A percentile compares a stretch with the other conserved stretches of the same genome.
These are phyloP conservation scores for Syncephalastrum contaminatum DNA, from an alignment of 371 early-diverging fungal genomes.

Conservation along the genomic window DNA sequence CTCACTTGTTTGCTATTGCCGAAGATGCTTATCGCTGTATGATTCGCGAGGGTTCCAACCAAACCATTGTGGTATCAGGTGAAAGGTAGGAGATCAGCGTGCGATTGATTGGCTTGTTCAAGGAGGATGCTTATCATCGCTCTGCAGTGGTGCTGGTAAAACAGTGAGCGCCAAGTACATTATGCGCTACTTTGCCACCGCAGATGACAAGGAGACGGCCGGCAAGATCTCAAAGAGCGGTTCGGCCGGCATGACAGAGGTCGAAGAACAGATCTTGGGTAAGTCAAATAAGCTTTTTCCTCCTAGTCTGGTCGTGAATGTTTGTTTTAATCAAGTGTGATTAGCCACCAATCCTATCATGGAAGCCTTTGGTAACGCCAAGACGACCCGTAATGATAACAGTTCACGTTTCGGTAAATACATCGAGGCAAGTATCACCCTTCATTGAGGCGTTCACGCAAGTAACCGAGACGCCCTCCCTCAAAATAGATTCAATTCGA, in stretches of 20 bases:
- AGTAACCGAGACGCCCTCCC: neutral
- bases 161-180: constrained; percentile 96
- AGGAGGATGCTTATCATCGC: neutral
- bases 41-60: constrained; percentile 89
- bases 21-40: constrained; percentile 97
- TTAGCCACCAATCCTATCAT: constrained; percentile 96
- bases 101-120: neutral
- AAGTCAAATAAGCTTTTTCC: constrained; percentile 4
- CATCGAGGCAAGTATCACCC: constrained; percentile 58
- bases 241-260: constrained; percentile 68
- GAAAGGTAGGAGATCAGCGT: constrained; percentile 64
- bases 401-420: constrained; percentile 99
- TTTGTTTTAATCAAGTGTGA: neutral
- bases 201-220: constrained; percentile 66
- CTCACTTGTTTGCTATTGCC: constrained; percentile 98
- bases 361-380: constrained; percentile 99
- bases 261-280: constrained; percentile 82
- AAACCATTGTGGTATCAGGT: constrained; percentile 98
- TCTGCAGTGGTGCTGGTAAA: constrained; percentile 87
- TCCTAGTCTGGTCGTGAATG: neutral
- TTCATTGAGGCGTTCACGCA: neutral
- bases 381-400: constrained; percentile 98
- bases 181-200: constrained; percentile 97
- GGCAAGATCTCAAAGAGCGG: constrained; percentile 29
- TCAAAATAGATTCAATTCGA: constrained; percentile 73